phyloP scores from a whole-genome alignment of 164 flowering plant genomes.

The Umbellularia californica region DNA sequence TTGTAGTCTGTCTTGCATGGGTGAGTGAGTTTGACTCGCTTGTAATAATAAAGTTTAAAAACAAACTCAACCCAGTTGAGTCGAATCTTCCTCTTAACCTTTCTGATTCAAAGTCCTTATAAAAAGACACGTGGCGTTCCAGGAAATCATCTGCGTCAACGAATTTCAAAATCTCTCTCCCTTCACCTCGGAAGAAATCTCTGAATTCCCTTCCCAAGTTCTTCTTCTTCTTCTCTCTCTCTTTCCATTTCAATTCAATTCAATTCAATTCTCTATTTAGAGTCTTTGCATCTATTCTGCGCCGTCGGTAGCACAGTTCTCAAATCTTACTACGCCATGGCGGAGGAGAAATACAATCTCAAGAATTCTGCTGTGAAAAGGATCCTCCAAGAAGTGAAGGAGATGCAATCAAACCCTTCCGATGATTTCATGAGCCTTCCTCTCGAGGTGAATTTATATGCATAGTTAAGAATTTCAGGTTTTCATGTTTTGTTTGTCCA shows the following conservation, averaged over 20 bases:
- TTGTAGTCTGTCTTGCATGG: no score
- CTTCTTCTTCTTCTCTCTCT: neutral
- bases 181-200: neutral
- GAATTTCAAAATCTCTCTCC: neutral
- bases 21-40: no score
- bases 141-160: neutral
- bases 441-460: conserved; percentile 56
- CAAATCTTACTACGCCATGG: neutral
- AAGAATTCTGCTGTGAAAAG: conserved; percentile 96
- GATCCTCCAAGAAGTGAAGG: conserved; percentile 92
- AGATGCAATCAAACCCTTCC: conserved; percentile 92
- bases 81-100: no score
- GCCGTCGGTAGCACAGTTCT: conserved; percentile 4
- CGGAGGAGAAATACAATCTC: conserved; percentile 71
- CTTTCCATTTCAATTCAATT: neutral
- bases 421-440: conserved; percentile 97
- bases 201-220: neutral
- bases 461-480: neutral
- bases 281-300: neutral
- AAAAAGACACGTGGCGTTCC: no score
- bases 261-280: no score
- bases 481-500: no score
- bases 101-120: no score
- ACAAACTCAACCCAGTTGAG: no score
- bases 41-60: no score